phyloP scores from a whole-genome alignment of 805 yeast species.

The Hagleromyces aurorensis region DNA sequence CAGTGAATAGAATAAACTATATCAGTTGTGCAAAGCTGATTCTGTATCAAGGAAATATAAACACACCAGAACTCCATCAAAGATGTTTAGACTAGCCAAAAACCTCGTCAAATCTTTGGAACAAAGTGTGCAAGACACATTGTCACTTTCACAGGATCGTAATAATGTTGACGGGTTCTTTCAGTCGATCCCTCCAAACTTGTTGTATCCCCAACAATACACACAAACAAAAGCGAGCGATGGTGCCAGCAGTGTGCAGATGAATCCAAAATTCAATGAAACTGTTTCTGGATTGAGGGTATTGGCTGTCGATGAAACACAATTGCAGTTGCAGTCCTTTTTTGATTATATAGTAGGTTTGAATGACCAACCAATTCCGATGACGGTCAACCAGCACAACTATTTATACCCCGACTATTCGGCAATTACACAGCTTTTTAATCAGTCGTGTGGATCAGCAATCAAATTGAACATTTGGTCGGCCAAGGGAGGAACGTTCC shows the following conservation, averaged over 20 bases:
- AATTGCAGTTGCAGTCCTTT: slow-evolving; percentile 65
- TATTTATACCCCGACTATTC: slow-evolving; percentile 37
- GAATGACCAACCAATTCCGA: slow-evolving; percentile 57
- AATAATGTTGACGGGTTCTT: slow-evolving; percentile 30
- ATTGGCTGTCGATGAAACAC: slow-evolving; percentile 41
- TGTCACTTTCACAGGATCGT: slow-evolving; percentile 31
- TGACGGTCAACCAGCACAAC: slow-evolving; percentile 30
- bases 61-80: neutral
- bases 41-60: neutral
- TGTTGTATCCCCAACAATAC: slow-evolving; percentile 25
- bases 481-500: slow-evolving; percentile 69
- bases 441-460: slow-evolving; percentile 25
- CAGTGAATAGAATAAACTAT: too few relatives aligned
- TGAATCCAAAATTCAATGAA: slow-evolving; percentile 23
- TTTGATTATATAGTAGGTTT: slow-evolving; percentile 82
- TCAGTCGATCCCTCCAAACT: slow-evolving; percentile 30
- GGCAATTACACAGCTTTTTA: slow-evolving; percentile 25
- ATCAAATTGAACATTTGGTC: slow-evolving; percentile 67
- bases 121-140: slow-evolving; percentile 33
- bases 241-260: slow-evolving; percentile 11
- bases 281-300: slow-evolving; percentile 50
- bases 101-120: slow-evolving; percentile 51
- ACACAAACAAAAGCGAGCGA: slow-evolving; percentile 24
- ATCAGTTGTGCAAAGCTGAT: too few relatives aligned
- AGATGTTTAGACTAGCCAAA: slow-evolving; percentile 58